These are phyloP conservation scores for Dictyostelium discoideum DNA, from an alignment of 78 protist genomes.

Conservation along the genomic window DNA sequence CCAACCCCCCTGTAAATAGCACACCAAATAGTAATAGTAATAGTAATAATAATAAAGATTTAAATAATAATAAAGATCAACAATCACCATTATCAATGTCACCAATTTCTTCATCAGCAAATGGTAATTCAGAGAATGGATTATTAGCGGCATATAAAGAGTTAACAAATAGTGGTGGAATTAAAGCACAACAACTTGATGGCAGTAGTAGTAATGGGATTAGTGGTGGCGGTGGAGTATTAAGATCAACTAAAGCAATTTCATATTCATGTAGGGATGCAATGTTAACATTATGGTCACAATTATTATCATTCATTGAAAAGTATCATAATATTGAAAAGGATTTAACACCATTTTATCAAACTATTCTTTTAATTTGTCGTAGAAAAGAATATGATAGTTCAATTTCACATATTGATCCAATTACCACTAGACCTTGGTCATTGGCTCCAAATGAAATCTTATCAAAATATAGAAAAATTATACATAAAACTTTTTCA, in stretches of 20 bases:
- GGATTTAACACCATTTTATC: constrained; percentile 7
- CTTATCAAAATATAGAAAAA: constrained; percentile 23
- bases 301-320: constrained; percentile 20
- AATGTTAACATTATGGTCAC: constrained; percentile 25
- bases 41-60: not conserved
- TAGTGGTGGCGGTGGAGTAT: not conserved
- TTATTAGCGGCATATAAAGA: constrained; percentile 18
- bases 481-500: constrained; percentile 48
- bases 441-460: constrained; percentile 10
- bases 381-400: constrained; percentile 57
- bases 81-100: constrained; percentile 9
- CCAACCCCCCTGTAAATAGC: not conserved
- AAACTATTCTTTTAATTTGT: constrained; percentile 35
- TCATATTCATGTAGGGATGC: constrained; percentile 37
- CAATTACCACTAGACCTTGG: constrained; percentile 62
- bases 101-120: constrained; percentile 8
- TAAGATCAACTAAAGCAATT: not conserved
- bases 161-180: not conserved
- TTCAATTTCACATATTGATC: constrained; percentile 13
- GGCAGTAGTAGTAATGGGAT: not conserved
- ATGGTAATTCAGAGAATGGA: not conserved
- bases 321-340: constrained; percentile 2
- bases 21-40: not conserved
- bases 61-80: not conserved
- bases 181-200: not conserved